These are phyloP conservation scores for Apiotrichum porosum DNA, from an alignment of 1,284 basidiomycete species.

Conservation along the genomic window DNA sequence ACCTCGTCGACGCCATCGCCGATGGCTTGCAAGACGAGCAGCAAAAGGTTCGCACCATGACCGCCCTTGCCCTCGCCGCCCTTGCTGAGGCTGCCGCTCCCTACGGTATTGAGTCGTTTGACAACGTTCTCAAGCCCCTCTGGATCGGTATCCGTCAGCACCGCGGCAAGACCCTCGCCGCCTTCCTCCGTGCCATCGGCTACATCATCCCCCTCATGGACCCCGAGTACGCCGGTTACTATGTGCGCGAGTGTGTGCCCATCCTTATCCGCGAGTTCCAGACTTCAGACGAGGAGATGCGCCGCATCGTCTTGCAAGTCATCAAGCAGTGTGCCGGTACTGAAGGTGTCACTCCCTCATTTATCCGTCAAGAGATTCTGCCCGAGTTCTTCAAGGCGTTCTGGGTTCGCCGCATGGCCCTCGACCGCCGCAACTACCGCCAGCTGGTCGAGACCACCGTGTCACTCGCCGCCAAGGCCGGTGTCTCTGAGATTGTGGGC, in stretches of 20 bases:
- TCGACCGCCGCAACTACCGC: slow-evolving; percentile 91
- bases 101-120: slow-evolving; percentile 99
- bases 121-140: slow-evolving; percentile 94
- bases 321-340: slow-evolving; percentile 98
- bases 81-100: slow-evolving; percentile 95
- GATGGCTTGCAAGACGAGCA: slow-evolving; percentile 96
- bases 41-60: slow-evolving; percentile 99
- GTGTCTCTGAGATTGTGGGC: slow-evolving; percentile 91
- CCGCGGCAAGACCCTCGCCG: slow-evolving; percentile 94
- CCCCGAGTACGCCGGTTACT: slow-evolving; percentile 96
- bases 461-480: slow-evolving; percentile 92
- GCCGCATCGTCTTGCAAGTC: slow-evolving; percentile 98
- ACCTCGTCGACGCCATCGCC: slow-evolving; percentile 92
- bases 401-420: slow-evolving; percentile 96
- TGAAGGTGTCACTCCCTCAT: slow-evolving; percentile 87
- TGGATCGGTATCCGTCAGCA: slow-evolving; percentile 98
- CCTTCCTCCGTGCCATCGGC: slow-evolving; percentile 97
- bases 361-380: slow-evolving; percentile 94
- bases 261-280: slow-evolving; percentile 99
- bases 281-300: slow-evolving; percentile 99
- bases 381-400: slow-evolving; percentile 99
- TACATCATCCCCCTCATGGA: slow-evolving; percentile 99
- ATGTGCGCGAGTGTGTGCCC: slow-evolving; percentile 94
- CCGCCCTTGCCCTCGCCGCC: slow-evolving; percentile 90
- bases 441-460: slow-evolving; percentile 99